phyloP scores from a whole-genome alignment of 2,329 filamentous ascomycete species.

The Xylariales sp. region DNA sequence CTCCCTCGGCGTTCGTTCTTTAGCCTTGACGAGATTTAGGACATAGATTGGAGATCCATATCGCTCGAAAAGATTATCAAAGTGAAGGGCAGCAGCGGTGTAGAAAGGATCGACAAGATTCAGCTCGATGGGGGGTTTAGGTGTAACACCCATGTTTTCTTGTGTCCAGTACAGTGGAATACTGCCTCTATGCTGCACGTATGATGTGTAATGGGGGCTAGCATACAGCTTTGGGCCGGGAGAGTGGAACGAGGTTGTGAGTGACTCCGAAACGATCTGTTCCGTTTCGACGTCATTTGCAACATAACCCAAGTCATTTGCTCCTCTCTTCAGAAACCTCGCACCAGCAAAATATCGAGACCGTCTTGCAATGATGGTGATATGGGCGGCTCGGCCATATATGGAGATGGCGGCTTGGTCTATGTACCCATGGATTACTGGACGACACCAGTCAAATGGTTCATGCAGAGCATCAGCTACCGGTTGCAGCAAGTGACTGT shows the following conservation, averaged over 20 bases:
- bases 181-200: conserved; percentile 93
- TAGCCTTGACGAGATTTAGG: conserved; percentile 83
- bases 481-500: conserved; percentile 80
- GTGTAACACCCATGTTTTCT: conserved; percentile 89
- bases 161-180: conserved; percentile 98
- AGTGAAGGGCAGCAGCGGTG: conserved; percentile 86
- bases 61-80: conserved; percentile 88
- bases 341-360: conserved; percentile 94
- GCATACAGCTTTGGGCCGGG: conserved; percentile 81
- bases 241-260: conserved; percentile 93
- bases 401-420: conserved; percentile 83
- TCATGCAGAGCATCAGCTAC: conserved; percentile 67
- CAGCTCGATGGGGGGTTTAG: conserved; percentile 92
- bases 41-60: conserved; percentile 92
- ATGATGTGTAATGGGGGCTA: conserved; percentile 90
- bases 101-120: conserved; percentile 97
- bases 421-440: conserved; percentile 93
- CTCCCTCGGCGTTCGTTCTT: conserved; percentile 84
- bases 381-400: conserved; percentile 84
- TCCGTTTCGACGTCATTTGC: conserved; percentile 99
- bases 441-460: conserved; percentile 92
- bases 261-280: conserved; percentile 91
- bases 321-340: conserved; percentile 87
- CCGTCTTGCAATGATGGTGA: conserved; percentile 87
- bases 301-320: conserved; percentile 91